Evolutionary conservation across 257 asterid species (phyloP).

Genomic region (Capsicum chinense): DNA sequence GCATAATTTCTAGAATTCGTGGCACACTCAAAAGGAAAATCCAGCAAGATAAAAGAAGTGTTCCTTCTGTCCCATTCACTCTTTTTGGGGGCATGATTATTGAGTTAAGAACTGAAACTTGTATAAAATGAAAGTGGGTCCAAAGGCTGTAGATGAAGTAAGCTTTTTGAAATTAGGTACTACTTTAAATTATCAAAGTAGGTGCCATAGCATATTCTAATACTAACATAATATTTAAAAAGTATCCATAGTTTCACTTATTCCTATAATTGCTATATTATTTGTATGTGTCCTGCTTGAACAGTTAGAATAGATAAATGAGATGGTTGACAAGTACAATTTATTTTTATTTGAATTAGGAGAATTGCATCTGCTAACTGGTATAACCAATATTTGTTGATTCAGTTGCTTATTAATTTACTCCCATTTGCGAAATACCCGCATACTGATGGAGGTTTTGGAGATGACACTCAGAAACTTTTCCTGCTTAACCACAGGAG

Average conservation of each 20-base stretch:
- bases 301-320: too few relatives aligned
- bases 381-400: not conserved
- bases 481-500: slow-evolving; percentile 93
- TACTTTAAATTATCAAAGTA: not conserved
- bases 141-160: not conserved
- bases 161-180: not conserved
- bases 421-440: not conserved
- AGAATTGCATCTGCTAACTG: not conserved
- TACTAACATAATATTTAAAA: not conserved
- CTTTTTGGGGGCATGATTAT: slow-evolving; percentile 1
- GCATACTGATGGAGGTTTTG: not conserved
- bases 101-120: not conserved
- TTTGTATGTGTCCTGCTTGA: too few relatives aligned
- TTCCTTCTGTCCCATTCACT: not conserved
- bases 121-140: not conserved
- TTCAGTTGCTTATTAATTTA: not conserved
- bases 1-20: not conserved
- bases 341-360: not conserved
- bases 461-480: slow-evolving; percentile 96
- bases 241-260: not conserved
- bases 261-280: not conserved
- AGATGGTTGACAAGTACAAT: not conserved
- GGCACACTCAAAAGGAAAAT: slow-evolving; percentile 2
- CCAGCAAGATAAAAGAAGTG: not conserved
- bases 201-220: not conserved